Conservation (phyloP, 2,329 filamentous ascomycete species). For the Fusarium hostae region DNA sequence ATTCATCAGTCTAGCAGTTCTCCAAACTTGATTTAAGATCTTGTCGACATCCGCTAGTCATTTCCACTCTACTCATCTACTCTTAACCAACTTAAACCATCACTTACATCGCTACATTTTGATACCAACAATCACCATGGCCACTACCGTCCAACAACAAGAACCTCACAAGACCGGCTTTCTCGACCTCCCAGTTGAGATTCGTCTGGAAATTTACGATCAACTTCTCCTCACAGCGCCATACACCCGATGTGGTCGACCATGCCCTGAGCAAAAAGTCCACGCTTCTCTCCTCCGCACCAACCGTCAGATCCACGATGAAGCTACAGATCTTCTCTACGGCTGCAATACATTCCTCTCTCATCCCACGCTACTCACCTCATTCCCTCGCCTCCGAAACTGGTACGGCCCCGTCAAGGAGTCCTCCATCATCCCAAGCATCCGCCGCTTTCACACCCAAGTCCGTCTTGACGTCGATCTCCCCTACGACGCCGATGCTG, state of each 20-base stretch:
- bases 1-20: constrained; percentile 19
- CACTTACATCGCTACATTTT: constrained; percentile 1
- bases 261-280: constrained; percentile 38
- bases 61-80: constrained; percentile 7
- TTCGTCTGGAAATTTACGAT: constrained; percentile 59
- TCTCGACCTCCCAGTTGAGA: constrained; percentile 57
- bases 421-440: constrained; percentile 46
- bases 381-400: constrained; percentile 54
- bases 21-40: constrained; percentile 24
- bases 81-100: not conserved
- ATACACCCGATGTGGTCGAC: constrained; percentile 39
- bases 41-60: constrained; percentile 1
- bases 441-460: constrained; percentile 54
- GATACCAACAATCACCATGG: constrained; percentile 33
- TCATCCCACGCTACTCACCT: constrained; percentile 54
- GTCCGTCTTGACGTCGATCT: constrained; percentile 56
- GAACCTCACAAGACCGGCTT: constrained; percentile 44
- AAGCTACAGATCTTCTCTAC: constrained; percentile 57
- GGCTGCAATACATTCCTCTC: constrained; percentile 56
- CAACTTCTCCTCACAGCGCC: constrained; percentile 54
- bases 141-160: constrained; percentile 31
- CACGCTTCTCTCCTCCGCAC: constrained; percentile 55
- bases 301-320: constrained; percentile 55
- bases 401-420: constrained; percentile 48
- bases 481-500: constrained; percentile 47